Conservation (phyloP, 768 basidiomycete genomes). For the Royoungia palumana region DNA sequence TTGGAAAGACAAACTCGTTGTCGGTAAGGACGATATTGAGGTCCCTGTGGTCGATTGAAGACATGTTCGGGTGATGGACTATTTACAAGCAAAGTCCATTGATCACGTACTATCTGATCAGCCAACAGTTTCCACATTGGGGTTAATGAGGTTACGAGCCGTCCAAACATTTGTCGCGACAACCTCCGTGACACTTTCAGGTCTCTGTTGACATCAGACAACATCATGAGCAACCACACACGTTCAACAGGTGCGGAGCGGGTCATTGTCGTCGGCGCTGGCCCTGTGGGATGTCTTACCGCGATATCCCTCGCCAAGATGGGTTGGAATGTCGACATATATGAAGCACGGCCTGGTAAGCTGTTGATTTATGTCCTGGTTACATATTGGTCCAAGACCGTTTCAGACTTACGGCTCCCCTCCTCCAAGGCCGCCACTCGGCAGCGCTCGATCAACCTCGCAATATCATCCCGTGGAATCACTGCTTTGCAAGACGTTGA, state of each 20-base stretch:
- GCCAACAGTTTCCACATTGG: slow-evolving; percentile 13
- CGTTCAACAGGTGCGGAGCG: slow-evolving; percentile 30
- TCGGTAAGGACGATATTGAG: slow-evolving; percentile 37
- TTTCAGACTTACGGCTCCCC: slow-evolving; percentile 68
- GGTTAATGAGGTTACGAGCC: slow-evolving; percentile 5
- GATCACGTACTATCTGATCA: slow-evolving; percentile 16
- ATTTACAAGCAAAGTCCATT: neutral
- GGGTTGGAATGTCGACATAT: slow-evolving; percentile 81
- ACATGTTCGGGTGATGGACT: slow-evolving; percentile 11
- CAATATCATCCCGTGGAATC: slow-evolving; percentile 91
- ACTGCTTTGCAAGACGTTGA: slow-evolving; percentile 83
- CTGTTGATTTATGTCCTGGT: slow-evolving; percentile 11
- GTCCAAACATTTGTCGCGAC: no score
- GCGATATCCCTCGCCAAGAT: slow-evolving; percentile 82
- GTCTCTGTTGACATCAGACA: neutral
- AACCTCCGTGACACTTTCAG: neutral
- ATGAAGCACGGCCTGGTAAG: slow-evolving; percentile 76
- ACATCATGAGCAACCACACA: slow-evolving; percentile 14
- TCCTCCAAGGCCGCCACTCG: slow-evolving; percentile 61
- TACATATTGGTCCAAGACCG: slow-evolving; percentile 11
- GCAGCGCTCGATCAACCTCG: slow-evolving; percentile 93
- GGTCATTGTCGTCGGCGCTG: slow-evolving; percentile 78
- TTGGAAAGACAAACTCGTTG: slow-evolving; percentile 56
- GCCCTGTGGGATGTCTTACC: slow-evolving; percentile 91
- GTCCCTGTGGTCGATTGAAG: slow-evolving; percentile 14